Evolutionary conservation across 1,284 basidiomycete species (phyloP), one percentile per base, ranked within the genome.

Genomic region (Xerocomus minutiporus): DNA sequence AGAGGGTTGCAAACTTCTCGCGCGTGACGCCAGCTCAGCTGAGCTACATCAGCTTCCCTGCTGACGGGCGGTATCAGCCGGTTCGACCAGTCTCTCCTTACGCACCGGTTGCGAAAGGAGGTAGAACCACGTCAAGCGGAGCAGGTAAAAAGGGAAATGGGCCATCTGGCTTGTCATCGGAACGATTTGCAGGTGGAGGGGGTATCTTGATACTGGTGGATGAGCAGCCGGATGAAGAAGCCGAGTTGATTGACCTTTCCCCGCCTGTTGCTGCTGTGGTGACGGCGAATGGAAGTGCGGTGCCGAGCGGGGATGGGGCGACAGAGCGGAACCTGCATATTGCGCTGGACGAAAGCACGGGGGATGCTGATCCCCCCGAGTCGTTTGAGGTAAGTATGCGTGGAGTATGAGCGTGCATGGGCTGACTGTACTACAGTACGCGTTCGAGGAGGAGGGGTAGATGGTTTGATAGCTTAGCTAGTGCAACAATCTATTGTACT

Each of bases 21-120:
- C 87, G 97, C 48, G 93, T 98, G 17, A 94, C 91, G 1, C 93
- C 96, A 15, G 83, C 87, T 1, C 97, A 99, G 71, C 75, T 97
- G 32, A 77, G 84, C 20, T 86, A 90, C 71, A 83, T 99, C 64
- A 79, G 80, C 42, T 97, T 97, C 81, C 85, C 93, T 0, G 51
- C 76, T 1, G 84, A 88, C 9, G 77, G 83, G 17, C 82, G 93
- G 50, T 98, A 93, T 70, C 85, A 89, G 56, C 95, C 96, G n/a
- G 89, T 98, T 12, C 84, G 95, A 45, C 81, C 91, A 0, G 83
- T 95, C 34, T 86, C 85, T 20, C 76, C 79, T 23, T 74, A 75
- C 42, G 59, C 73, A 9, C 63, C 72, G 15, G 59, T 71, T 32
- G 50, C 61, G 15, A 80, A 76, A 61, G 61, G 63, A 48, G 63